Percentiles rank a stretch among this genome's conserved stretches.
Evolutionary conservation across 2,329 filamentous ascomycete species (phyloP).

Genomic region (Pestalotiopsis sp.): DNA sequence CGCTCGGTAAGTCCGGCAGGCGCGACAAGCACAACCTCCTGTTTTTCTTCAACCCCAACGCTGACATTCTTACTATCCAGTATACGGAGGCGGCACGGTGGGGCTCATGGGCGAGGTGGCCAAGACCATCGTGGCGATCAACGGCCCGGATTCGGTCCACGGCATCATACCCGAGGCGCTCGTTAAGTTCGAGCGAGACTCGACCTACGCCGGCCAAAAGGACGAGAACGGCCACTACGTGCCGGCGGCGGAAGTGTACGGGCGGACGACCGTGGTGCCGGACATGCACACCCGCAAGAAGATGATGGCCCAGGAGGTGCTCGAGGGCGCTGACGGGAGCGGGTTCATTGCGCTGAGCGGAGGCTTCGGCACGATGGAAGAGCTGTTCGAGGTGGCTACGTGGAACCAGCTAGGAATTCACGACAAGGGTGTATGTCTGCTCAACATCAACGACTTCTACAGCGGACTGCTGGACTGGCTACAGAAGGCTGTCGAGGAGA

Average conservation of each 20-base stretch:
- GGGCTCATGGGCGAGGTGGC: slow-evolving; percentile 96
- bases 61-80: slow-evolving; percentile 38
- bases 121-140: slow-evolving; percentile 79
- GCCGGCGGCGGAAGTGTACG: slow-evolving; percentile 70
- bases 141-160: slow-evolving; percentile 81
- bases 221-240: slow-evolving; percentile 55
- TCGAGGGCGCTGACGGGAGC: slow-evolving; percentile 77
- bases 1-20: slow-evolving; percentile 57
- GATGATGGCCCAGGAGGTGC: slow-evolving; percentile 88
- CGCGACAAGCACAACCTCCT: neutral
- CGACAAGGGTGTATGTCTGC: slow-evolving; percentile 73
- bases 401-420: slow-evolving; percentile 99
- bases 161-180: slow-evolving; percentile 91
- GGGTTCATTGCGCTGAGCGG: slow-evolving; percentile 86
- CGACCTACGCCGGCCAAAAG: slow-evolving; percentile 50
- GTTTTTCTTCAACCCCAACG: neutral
- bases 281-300: slow-evolving; percentile 98
- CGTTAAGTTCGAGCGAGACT: slow-evolving; percentile 74
- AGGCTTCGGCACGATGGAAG: slow-evolving; percentile 94
- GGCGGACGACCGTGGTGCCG: slow-evolving; percentile 82
- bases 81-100: slow-evolving; percentile 93
- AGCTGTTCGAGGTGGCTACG: slow-evolving; percentile 86
- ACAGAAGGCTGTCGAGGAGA: slow-evolving; percentile 70
- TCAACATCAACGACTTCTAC: slow-evolving; percentile 92
- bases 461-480: slow-evolving; percentile 86